These are phyloP conservation scores for Nannizzia gypsea DNA, from an alignment of 2,329 filamentous ascomycete species.

Conservation along the genomic window DNA sequence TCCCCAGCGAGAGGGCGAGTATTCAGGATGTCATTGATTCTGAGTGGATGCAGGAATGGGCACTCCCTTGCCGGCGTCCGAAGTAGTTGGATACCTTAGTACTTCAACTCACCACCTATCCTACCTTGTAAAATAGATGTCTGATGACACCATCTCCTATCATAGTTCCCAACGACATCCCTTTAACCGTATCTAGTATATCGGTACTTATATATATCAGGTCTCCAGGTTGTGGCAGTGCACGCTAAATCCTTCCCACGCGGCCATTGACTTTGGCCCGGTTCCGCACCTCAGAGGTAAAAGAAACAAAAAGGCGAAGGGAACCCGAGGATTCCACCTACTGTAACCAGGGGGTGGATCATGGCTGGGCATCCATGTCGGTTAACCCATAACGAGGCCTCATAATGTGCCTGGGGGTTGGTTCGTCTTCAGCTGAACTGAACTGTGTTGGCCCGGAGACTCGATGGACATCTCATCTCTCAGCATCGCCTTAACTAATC, in stretches of 20 bases:
- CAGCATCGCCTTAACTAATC: too few species aligned
- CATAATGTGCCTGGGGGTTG: background rate
- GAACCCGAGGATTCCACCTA: too few species aligned
- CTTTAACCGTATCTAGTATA: too few species aligned
- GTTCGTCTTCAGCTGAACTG: background rate
- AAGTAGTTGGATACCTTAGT: too few species aligned
- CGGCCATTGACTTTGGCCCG: slow-evolving; percentile 2
- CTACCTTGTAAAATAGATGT: too few species aligned
- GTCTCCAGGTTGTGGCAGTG: slow-evolving; percentile 1
- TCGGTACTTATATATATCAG: background rate
- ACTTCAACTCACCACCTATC: too few species aligned
- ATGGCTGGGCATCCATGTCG: background rate
- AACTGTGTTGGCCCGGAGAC: background rate
- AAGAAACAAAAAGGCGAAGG: background rate
- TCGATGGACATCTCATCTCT: background rate
- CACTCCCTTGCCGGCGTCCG: slow-evolving; percentile 1
- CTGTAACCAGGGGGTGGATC: background rate
- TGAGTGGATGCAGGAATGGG: slow-evolving; percentile 15
- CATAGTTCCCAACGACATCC: too few species aligned
- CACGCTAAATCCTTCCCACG: slow-evolving; percentile 1
- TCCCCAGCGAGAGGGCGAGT: slow-evolving; percentile 10
- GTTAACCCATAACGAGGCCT: background rate
- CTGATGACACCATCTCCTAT: too few species aligned
- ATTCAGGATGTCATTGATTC: slow-evolving; percentile 13
- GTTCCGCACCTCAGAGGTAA: background rate